Percentiles rank a stretch among this genome's conserved stretches.
Evolutionary conservation across 1,284 basidiomycete genomes (phyloP).

Genomic region (Thecaphora frezii): DNA sequence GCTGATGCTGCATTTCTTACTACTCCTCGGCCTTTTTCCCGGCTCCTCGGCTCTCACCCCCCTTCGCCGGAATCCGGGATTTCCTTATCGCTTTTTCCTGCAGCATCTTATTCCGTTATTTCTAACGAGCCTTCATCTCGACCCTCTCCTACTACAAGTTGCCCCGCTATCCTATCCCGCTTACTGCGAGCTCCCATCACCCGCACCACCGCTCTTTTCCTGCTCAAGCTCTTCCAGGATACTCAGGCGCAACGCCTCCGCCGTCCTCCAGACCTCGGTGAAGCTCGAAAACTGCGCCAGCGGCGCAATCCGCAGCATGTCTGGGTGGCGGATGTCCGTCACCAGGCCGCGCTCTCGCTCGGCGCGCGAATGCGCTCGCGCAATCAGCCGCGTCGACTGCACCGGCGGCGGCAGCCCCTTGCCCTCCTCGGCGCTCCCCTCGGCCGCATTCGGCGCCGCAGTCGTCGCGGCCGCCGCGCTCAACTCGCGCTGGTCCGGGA

Average conservation of each 20-base stretch:
- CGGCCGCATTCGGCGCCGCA: background rate
- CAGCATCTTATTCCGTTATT: too few species aligned
- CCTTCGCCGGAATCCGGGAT: too few species aligned
- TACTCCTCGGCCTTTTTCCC: too few species aligned
- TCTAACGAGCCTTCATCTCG: too few species aligned
- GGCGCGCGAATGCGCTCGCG: conserved; percentile 36
- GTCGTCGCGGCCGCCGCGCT: conserved; percentile 1
- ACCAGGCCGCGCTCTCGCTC: conserved; percentile 46
- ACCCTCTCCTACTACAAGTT: too few species aligned
- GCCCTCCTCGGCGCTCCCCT: conserved; percentile 2
- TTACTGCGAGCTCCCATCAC: too few species aligned
- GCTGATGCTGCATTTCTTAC: too few species aligned
- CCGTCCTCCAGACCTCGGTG: conserved; percentile 48
- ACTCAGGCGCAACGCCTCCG: conserved; percentile 34
- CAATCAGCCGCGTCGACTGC: conserved; percentile 30
- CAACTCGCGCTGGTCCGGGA: conserved; percentile 13
- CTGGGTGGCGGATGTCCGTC: conserved; percentile 49
- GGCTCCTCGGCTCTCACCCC: too few species aligned
- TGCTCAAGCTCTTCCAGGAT: conserved; percentile 24
- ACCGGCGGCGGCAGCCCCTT: conserved; percentile 45
- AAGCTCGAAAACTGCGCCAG: conserved; percentile 51
- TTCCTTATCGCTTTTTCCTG: too few species aligned
- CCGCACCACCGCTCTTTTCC: too few species aligned
- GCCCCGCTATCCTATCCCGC: too few species aligned
- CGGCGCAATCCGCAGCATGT: conserved; percentile 53